Base-by-base conservation (phyloP, 495 filamentous ascomycete species). In the Saxophila tyrrhenica region DNA sequence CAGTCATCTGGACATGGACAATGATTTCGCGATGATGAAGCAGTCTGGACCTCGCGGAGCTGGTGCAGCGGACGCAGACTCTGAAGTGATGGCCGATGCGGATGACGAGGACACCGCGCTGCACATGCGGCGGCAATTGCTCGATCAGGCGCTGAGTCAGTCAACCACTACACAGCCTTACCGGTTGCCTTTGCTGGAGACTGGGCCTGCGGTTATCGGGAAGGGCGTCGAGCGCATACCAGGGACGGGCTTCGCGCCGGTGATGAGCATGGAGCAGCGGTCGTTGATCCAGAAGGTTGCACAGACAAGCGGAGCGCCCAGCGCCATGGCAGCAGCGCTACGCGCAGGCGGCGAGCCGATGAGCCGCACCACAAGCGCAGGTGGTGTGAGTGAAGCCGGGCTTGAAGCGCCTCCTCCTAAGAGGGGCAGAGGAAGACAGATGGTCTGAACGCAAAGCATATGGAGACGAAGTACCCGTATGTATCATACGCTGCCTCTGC, bases 81-180 rank as follows among this genome's bases (percentile, higher is more conserved):
- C 68, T 2, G 73, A 73, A 42, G 69, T 63, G 0, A 69, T 69
- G n/a, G 72, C 70, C 13, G 62, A 64, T 24, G 59, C 70, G 13
- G 53, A 48, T 3, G 58, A 35, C 32, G 48, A 32, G 13, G 52
- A 29, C 1, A 29, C 48, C 19, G 57, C 52, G n/a, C 19, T 23
- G 42, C 17, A 38, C 0, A 51, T 61, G 39, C 54, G 58, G 9
- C 11, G 22, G 3, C 29, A 57, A 44, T 25, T 61, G 11, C 50
- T 61, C 23, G 58, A 61, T 25, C 58, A 57, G 25, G 58, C 58
- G 17, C 39, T 61, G 3, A 54, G 46, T 16, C 19, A 8, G 3
- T 20, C 22, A 11, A n/a, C 3, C 23, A 25, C 25, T 13, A 2
- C 50, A 17, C 49, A 52, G 25, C 55, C 55, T 13, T 61, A 57